A percentile compares a stretch with the other conserved stretches of the same genome.
Evolutionary conservation across 2,329 filamentous ascomycete species (phyloP).

Genomic region (Trichoderma guizhouense): DNA sequence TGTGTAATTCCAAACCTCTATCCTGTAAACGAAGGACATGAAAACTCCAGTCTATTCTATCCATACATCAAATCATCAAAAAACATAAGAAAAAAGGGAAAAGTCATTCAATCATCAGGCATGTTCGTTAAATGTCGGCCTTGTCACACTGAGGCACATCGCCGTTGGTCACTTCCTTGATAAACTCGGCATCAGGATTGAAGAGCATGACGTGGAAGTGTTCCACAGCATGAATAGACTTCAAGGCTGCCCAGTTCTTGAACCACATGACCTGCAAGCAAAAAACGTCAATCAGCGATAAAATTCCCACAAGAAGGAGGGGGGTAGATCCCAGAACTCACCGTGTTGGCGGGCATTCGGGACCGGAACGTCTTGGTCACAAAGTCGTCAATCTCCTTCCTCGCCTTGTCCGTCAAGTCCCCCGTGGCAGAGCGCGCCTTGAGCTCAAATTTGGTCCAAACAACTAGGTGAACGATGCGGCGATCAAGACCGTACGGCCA

Average conservation of each 20-base stretch:
- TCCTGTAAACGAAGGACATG: background rate
- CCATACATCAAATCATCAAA: background rate
- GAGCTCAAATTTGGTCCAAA: conserved; percentile 89
- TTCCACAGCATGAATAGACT: conserved; percentile 82
- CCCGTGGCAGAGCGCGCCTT: conserved; percentile 63
- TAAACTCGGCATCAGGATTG: conserved; percentile 66
- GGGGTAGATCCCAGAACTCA: conserved; percentile 36
- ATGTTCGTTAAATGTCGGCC: conserved; percentile 17
- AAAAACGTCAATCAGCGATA: background rate
- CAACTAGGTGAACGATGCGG: conserved; percentile 77
- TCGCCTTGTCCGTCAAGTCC: conserved; percentile 63
- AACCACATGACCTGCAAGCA: conserved; percentile 42
- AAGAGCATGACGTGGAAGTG: conserved; percentile 95
- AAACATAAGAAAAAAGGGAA: background rate
- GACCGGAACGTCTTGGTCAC: conserved; percentile 64
- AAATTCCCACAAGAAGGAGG: background rate
- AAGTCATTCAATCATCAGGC: background rate
- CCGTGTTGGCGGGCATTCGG: conserved; percentile 49
- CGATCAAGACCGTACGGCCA: conserved; percentile 87
- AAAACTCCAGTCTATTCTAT: conserved; percentile 1
- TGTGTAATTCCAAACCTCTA: conserved; percentile 1
- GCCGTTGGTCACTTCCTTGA: conserved; percentile 67
- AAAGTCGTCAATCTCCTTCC: conserved; percentile 65
- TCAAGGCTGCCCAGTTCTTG: conserved; percentile 79
- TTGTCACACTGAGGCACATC: conserved; percentile 65